Percentiles rank a stretch among this genome's conserved stretches.
These are phyloP conservation scores for Ophiostoma perfectum DNA, from an alignment of 2,329 filamentous ascomycete species.

Conservation along the genomic window DNA sequence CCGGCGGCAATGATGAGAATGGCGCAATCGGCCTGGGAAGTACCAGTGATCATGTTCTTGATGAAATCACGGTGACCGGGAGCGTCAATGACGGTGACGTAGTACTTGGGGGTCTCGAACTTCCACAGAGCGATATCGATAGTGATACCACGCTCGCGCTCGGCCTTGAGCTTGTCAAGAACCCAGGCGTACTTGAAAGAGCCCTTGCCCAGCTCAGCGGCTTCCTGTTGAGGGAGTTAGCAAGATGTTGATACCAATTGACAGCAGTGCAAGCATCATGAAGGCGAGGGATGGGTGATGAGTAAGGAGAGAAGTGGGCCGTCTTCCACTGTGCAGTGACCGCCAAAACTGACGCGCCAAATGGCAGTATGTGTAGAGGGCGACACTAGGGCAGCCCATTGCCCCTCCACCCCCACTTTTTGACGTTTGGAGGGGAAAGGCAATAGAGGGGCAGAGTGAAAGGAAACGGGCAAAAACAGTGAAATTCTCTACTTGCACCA, in stretches of 20 bases:
- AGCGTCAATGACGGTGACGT: slow-evolving; percentile 97
- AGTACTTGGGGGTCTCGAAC: slow-evolving; percentile 98
- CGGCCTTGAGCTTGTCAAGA: slow-evolving; percentile 99
- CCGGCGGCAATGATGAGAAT: slow-evolving; percentile 99
- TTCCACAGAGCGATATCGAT: slow-evolving; percentile 99
- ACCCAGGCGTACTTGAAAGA: slow-evolving; percentile 99
- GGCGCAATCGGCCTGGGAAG: slow-evolving; percentile 98
- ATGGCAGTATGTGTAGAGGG: neutral
- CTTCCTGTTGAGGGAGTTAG: slow-evolving; percentile 61
- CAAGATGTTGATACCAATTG: too few species aligned
- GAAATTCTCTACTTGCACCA: neutral
- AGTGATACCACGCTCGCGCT: slow-evolving; percentile 99
- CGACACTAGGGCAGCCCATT: neutral
- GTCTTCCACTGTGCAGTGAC: neutral
- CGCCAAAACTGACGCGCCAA: neutral
- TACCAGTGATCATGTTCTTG: slow-evolving; percentile 99
- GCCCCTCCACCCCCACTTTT: slow-evolving; percentile 27
- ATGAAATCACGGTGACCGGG: slow-evolving; percentile 99
- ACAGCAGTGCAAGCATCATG: neutral
- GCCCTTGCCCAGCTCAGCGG: slow-evolving; percentile 98
- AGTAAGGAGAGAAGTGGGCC: neutral
- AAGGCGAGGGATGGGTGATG: neutral
- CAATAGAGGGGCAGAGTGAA: slow-evolving; percentile 11
- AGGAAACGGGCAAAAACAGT: slow-evolving; percentile 21
- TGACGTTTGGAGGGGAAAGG: slow-evolving; percentile 15